Conservation (phyloP, 1,284 basidiomycete genomes). For the Lignosus rhinocerotis region DNA sequence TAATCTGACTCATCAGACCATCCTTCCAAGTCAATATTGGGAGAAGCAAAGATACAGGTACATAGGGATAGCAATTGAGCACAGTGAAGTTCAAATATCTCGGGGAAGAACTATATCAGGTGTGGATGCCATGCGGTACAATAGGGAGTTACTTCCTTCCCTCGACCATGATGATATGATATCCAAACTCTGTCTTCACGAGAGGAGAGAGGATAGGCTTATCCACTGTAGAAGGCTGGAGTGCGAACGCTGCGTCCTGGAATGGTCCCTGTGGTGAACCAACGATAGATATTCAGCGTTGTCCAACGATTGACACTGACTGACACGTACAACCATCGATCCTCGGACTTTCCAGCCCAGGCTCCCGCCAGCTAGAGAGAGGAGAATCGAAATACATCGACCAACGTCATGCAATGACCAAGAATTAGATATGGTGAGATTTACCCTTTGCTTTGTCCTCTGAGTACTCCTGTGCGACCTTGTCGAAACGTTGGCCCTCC, state of each 20-base stretch:
- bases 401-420: neutral
- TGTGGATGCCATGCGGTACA: too few relatives aligned
- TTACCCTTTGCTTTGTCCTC: constrained; percentile 86
- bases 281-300: too few relatives aligned
- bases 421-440: neutral
- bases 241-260: constrained; percentile 80
- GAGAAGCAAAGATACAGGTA: neutral
- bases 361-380: constrained; percentile 67
- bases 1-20: neutral
- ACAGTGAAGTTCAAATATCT: too few relatives aligned
- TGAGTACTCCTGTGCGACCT: constrained; percentile 83
- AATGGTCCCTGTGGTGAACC: constrained; percentile 54
- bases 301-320: neutral
- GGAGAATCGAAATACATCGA: neutral
- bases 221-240: constrained; percentile 76
- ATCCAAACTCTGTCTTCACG: constrained; percentile 82
- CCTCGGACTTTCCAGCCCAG: constrained; percentile 84
- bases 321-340: constrained; percentile 65
- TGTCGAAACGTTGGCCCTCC: constrained; percentile 78
- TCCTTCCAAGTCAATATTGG: neutral
- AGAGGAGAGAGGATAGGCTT: constrained; percentile 70
- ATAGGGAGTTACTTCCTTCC: constrained; percentile 57
- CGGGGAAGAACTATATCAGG: too few relatives aligned
- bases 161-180: constrained; percentile 88
- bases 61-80: too few relatives aligned